Conservation (phyloP, 2,329 filamentous ascomycete genomes). For the Neoarthrinium moseri region DNA sequence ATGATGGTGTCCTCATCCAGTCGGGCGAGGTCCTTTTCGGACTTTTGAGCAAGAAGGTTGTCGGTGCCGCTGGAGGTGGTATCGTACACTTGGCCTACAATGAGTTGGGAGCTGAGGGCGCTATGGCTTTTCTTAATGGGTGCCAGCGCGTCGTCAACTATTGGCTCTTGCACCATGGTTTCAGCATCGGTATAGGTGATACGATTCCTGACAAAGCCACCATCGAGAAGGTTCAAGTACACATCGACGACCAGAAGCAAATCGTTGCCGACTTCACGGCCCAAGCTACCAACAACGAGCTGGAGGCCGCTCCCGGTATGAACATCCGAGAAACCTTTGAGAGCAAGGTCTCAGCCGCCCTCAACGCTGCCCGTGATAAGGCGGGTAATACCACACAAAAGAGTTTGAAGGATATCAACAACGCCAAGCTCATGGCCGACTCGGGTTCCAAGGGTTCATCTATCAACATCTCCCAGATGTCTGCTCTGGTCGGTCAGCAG, state of each 20-base stretch:
- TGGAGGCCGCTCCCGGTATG: slow-evolving; percentile 96
- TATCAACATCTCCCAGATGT: slow-evolving; percentile 99
- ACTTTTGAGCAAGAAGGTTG: slow-evolving; percentile 87
- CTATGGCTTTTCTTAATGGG: slow-evolving; percentile 94
- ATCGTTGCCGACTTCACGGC: slow-evolving; percentile 75
- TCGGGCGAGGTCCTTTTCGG: slow-evolving; percentile 89
- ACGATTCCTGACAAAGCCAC: slow-evolving; percentile 88
- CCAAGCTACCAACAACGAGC: slow-evolving; percentile 77
- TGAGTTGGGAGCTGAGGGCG: slow-evolving; percentile 80
- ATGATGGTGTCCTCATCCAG: slow-evolving; percentile 79
- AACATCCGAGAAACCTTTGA: slow-evolving; percentile 98
- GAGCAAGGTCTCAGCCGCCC: slow-evolving; percentile 88
- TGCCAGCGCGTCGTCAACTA: slow-evolving; percentile 94
- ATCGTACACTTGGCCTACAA: slow-evolving; percentile 97
- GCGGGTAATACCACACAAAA: slow-evolving; percentile 90
- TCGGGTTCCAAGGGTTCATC: slow-evolving; percentile 98
- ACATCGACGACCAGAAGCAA: slow-evolving; percentile 78
- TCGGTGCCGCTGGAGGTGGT: slow-evolving; percentile 86
- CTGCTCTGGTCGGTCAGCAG: slow-evolving; percentile 94
- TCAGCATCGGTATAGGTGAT: slow-evolving; percentile 98
- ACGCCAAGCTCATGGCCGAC: slow-evolving; percentile 92
- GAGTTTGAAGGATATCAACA: slow-evolving; percentile 93
- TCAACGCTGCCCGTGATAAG: slow-evolving; percentile 95
- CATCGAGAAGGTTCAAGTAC: slow-evolving; percentile 78
- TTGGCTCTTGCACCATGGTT: slow-evolving; percentile 94